These are phyloP conservation scores for Xylaria sp. DNA, from an alignment of 2,329 filamentous ascomycete species.

Conservation along the genomic window DNA sequence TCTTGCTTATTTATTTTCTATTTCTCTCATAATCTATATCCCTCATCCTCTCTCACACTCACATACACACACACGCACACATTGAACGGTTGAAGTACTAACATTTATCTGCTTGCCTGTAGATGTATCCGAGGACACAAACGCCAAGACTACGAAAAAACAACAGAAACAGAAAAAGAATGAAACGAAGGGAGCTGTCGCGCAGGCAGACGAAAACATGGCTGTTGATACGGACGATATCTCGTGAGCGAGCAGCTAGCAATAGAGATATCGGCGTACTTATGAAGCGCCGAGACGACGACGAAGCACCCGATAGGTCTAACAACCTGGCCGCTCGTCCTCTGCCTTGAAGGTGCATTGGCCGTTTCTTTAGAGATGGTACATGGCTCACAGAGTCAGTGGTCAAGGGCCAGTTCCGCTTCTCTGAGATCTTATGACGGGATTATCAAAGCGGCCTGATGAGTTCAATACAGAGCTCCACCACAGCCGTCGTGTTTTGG, in stretches of 20 bases:
- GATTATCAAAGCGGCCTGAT: background rate
- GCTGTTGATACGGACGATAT: conserved; percentile 44
- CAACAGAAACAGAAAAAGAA: background rate
- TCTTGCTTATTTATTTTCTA: too few species aligned
- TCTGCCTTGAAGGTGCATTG: background rate
- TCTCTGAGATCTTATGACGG: too few species aligned
- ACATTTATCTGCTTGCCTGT: background rate
- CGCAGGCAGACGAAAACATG: conserved; percentile 32
- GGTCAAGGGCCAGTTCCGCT: too few species aligned
- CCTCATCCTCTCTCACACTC: too few species aligned
- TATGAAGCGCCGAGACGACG: background rate
- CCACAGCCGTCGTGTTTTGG: background rate
- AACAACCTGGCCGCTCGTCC: too few species aligned
- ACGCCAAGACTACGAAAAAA: conserved; percentile 18
- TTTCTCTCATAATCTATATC: too few species aligned
- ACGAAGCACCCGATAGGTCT: background rate
- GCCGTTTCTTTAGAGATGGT: too few species aligned
- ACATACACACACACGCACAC: background rate
- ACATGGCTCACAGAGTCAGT: too few species aligned
- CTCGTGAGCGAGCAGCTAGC: conserved; percentile 32
- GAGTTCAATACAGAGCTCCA: background rate
- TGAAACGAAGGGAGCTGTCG: conserved; percentile 1
- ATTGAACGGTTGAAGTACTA: conserved; percentile 2
- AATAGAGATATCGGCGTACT: background rate
- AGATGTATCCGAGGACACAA: conserved; percentile 35